These are phyloP conservation scores for Pelargonium cotyledonis DNA, from an alignment of 441 rosid species.

Conservation along the genomic window DNA sequence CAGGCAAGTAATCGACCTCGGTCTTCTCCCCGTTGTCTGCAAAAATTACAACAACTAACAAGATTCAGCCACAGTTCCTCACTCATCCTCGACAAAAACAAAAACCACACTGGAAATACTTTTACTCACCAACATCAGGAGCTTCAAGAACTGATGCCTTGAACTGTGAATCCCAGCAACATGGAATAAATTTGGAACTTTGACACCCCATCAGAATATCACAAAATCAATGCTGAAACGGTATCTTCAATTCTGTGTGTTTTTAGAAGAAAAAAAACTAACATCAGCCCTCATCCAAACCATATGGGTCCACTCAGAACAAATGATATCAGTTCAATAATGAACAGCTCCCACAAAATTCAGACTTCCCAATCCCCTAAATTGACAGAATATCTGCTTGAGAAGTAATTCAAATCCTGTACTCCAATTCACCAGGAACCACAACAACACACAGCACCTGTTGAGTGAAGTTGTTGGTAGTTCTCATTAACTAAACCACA, in stretches of 20 bases:
- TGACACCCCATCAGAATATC: slow-evolving; percentile 57
- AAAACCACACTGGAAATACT: slow-evolving; percentile 6
- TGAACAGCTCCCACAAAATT: background rate
- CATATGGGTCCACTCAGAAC: background rate
- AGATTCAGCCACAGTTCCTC: background rate
- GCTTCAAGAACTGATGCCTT: slow-evolving; percentile 55
- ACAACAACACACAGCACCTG: background rate
- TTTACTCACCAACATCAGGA: slow-evolving; percentile 49
- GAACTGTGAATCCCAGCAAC: slow-evolving; percentile 60
- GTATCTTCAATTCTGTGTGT: slow-evolving; percentile 4
- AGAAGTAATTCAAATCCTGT: background rate
- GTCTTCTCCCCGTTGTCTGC: slow-evolving; percentile 54
- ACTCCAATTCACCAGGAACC: background rate
- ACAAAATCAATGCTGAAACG: slow-evolving; percentile 16
- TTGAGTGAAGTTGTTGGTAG: background rate
- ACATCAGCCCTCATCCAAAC: slow-evolving; percentile 3
- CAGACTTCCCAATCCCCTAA: background rate
- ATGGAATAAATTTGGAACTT: slow-evolving; percentile 55
- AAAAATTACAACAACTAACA: slow-evolving; percentile 17
- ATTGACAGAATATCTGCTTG: background rate
- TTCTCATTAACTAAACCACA: background rate
- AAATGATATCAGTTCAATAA: background rate
- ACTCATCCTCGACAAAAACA: background rate
- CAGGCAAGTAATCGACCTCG: slow-evolving; percentile 47
- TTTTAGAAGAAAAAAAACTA: too few species aligned